phyloP scores from a whole-genome alignment of 108 stramenopile species.

The Pseudonitzschia pungens region DNA sequence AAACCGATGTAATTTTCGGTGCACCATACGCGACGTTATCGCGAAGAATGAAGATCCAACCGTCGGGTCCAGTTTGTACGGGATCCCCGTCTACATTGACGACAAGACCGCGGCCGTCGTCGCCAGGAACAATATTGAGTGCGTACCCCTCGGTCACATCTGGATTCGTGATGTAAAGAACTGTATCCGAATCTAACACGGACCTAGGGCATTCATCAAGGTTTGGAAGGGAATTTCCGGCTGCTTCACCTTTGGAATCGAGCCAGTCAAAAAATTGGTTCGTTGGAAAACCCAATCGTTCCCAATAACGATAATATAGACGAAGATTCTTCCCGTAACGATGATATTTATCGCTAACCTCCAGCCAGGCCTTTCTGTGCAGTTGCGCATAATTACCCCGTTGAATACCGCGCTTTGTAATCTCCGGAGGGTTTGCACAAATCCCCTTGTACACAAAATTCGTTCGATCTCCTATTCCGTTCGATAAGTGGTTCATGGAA shows the following conservation, averaged over 20 bases:
- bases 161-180: conserved; percentile 73
- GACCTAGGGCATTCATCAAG: conserved; percentile 71
- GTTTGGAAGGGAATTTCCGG: conserved; percentile 62
- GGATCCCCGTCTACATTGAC: conserved; percentile 55
- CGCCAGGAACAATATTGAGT: conserved; percentile 51
- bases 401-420: conserved; percentile 68
- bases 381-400: conserved; percentile 78
- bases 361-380: conserved; percentile 87
- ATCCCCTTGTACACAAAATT: conserved; percentile 68
- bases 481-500: conserved; percentile 27
- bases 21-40: conserved; percentile 83
- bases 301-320: conserved; percentile 88
- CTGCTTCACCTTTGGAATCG: conserved; percentile 78
- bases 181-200: conserved; percentile 79
- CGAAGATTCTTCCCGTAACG: conserved; percentile 92
- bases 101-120: conserved; percentile 51
- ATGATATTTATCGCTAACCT: conserved; percentile 89
- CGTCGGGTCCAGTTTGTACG: conserved; percentile 75
- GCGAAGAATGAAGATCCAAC: conserved; percentile 91
- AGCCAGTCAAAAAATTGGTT: conserved; percentile 90
- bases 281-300: conserved; percentile 65
- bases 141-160: conserved; percentile 59
- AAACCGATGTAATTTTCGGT: conserved; percentile 75
- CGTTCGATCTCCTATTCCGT: conserved; percentile 11
- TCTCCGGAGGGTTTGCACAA: conserved; percentile 69